Conservation (phyloP, 371 early-diverging fungal species). For the Batkoa obscura region DNA sequence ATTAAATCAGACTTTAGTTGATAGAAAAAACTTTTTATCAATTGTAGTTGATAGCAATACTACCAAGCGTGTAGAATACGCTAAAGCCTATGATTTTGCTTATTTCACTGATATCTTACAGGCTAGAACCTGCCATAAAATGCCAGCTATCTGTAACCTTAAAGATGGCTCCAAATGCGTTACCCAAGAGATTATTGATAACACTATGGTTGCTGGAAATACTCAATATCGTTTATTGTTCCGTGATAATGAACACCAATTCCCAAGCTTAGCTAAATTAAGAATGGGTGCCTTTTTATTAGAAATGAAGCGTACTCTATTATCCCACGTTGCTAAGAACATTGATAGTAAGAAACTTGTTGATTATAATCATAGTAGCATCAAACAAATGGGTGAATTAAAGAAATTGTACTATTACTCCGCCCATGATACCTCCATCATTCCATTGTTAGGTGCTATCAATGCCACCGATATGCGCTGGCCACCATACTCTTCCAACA, state of each 20-base stretch:
- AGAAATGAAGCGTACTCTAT: not conserved
- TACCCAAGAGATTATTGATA: not conserved
- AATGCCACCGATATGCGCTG: not conserved
- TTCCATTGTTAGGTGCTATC: not conserved
- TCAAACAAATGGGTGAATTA: not conserved
- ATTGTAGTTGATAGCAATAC: not conserved
- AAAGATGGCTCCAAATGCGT: not conserved
- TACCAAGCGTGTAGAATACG: conserved; percentile 10
- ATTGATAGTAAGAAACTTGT: not conserved
- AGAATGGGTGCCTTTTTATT: not conserved
- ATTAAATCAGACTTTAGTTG: too few species aligned
- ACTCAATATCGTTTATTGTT: not conserved
- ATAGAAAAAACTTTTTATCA: too few species aligned
- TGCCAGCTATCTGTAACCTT: not conserved
- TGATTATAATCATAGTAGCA: not conserved
- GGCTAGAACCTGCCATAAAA: not conserved
- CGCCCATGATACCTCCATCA: not conserved
- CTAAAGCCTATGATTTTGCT: conserved; percentile 11
- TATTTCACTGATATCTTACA: not conserved
- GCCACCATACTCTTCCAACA: not conserved
- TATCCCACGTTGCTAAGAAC: not conserved
- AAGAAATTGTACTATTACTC: not conserved
- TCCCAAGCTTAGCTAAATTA: not conserved
- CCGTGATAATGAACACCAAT: not conserved
- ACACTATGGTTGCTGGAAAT: not conserved